Evolutionary conservation across 2,329 filamentous ascomycete genomes (phyloP), one percentile per base, ranked within the genome.

Genomic region (Ophiostoma angusticollis): DNA sequence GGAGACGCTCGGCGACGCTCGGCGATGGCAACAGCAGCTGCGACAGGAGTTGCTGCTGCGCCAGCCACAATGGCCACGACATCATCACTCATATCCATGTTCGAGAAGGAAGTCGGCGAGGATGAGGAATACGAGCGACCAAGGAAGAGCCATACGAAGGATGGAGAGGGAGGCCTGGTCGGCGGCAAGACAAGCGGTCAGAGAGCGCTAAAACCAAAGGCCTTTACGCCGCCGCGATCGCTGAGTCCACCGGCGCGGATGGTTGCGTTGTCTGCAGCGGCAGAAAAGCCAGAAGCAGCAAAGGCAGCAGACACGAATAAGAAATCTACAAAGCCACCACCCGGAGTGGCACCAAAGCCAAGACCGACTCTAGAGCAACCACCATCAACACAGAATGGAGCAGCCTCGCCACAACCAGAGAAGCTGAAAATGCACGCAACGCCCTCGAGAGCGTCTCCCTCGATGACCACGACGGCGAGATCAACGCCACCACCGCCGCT

Each of bases 31-130:
- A 21, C 21, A 6, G 31, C 28, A 8, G 34, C 42, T 17, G 39
- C 39, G 13, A 32, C 29, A 9, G 18, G 18, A 5, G 38, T 32
- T n/a, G 30, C 34, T 5, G 24, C 30, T 6, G 31, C 30, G 3
- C 27, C 41, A 27, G 73, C 82, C 52, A 70, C 70, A 9, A 67
- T 64, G 1, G 62, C 74, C 6, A 77, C 79, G 0, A 78, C 79
- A 0, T 73, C 65, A 3, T 71, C 75, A 5, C 62, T 84, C 16
- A 78, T 84, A 39, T 71, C 71, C 28, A 67, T 83, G 60, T 84
- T 84, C 47, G 80, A 86, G 57, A 62, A 67, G 45, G 65, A 60
- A 30, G 6, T 13, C 11, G 12, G 11, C 25, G 25, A 9, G 6
- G 25, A 6, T 24, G 23, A 12, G 6, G 23, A 12, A 24, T 12